phyloP scores from a whole-genome alignment of 495 filamentous ascomycete species.

The Aspergillus heteromorphus region DNA sequence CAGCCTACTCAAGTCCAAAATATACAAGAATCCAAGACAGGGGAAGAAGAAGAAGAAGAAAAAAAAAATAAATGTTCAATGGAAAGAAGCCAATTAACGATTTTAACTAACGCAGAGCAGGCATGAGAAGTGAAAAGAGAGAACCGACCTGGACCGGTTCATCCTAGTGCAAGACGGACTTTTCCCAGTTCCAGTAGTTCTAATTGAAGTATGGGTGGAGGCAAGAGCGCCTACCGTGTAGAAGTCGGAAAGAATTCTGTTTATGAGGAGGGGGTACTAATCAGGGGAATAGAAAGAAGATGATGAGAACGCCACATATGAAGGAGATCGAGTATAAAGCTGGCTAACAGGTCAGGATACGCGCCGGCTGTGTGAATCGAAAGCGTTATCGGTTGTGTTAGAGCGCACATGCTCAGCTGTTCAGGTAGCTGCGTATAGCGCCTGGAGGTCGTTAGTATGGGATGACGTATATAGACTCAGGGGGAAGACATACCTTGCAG shows the following conservation, averaged over 20 bases:
- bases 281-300: slow-evolving; percentile 5
- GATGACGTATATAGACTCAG: background rate
- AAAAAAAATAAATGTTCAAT: background rate
- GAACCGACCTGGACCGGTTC: background rate
- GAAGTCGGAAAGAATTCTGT: slow-evolving; percentile 1
- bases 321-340: slow-evolving; percentile 7
- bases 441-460: slow-evolving; percentile 27
- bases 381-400: slow-evolving; percentile 7
- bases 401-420: slow-evolving; percentile 40
- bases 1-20: slow-evolving; percentile 1
- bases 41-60: background rate
- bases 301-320: slow-evolving; percentile 15
- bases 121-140: background rate
- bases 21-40: slow-evolving; percentile 9
- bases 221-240: background rate
- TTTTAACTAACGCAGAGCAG: background rate
- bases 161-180: background rate
- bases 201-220: too few species aligned
- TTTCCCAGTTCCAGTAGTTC: background rate
- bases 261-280: background rate
- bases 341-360: slow-evolving; percentile 14
- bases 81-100: background rate
- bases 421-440: slow-evolving; percentile 80
- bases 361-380: background rate
- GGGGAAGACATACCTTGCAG: slow-evolving; percentile 57